phyloP scores from a whole-genome alignment of 2,329 filamentous ascomycete genomes.

The Thielaviopsis populi region DNA sequence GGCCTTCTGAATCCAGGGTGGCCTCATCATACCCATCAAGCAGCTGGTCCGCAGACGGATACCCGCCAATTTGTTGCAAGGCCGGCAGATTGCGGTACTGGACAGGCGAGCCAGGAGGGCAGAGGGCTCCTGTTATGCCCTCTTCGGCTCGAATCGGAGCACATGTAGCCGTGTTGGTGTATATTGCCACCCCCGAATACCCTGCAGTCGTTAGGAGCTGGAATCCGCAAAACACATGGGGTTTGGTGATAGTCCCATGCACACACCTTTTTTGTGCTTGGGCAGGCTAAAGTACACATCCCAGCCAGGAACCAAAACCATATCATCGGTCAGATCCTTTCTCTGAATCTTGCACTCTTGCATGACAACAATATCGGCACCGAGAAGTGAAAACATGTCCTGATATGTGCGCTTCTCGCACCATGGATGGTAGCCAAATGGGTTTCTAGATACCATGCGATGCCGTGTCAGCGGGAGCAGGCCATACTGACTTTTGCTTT shows the following conservation, averaged over 20 bases:
- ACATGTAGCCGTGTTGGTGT: constrained; percentile 76
- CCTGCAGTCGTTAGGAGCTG: constrained; percentile 34
- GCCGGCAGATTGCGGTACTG: constrained; percentile 61
- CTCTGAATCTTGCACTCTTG: constrained; percentile 94
- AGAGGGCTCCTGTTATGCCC: constrained; percentile 69
- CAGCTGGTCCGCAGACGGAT: constrained; percentile 58
- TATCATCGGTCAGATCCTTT: constrained; percentile 84
- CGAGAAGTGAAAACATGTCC: constrained; percentile 88
- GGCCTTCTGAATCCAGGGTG: constrained; percentile 74
- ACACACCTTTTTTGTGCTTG: constrained; percentile 73
- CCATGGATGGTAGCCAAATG: constrained; percentile 77
- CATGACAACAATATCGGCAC: constrained; percentile 85
- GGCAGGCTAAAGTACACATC: constrained; percentile 93
- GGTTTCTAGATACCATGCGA: constrained; percentile 40
- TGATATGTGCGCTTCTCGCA: constrained; percentile 50
- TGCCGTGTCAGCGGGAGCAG: neutral
- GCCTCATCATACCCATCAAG: constrained; percentile 48
- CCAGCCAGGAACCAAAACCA: constrained; percentile 90
- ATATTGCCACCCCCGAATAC: constrained; percentile 91
- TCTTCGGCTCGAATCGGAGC: constrained; percentile 82
- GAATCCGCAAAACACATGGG: neutral
- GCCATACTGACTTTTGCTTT: neutral
- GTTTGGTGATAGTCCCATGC: neutral
- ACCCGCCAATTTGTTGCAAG: constrained; percentile 72
- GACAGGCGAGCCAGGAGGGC: constrained; percentile 52